Conservation (phyloP, 257 asterid genomes). For the Buddleja alternifolia region DNA sequence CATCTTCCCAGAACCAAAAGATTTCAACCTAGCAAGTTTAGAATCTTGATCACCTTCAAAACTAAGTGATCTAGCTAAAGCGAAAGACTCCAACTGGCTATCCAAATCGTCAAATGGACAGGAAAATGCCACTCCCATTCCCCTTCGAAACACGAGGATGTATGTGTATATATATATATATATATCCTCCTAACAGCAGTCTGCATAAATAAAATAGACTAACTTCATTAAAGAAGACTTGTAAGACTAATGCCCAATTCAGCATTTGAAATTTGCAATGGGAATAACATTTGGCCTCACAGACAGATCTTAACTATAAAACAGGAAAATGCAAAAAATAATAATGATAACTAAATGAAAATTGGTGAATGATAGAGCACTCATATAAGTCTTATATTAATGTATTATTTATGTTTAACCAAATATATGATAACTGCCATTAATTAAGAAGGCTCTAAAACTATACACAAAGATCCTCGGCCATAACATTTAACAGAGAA, state of each 20-base stretch:
- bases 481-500: not conserved
- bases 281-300: no score
- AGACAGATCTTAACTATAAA: no score
- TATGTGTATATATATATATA: no score
- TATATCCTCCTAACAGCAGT: conserved; percentile 22
- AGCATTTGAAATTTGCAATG: not conserved
- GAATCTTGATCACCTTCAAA: conserved; percentile 40
- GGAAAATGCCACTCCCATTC: conserved; percentile 70
- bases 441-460: not conserved
- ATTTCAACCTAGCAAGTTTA: conserved; percentile 33
- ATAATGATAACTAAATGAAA: not conserved
- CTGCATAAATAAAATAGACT: conserved; percentile 6
- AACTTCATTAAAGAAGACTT: not conserved
- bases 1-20: conserved; percentile 51
- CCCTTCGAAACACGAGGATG: conserved; percentile 31
- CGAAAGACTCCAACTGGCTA: conserved; percentile 39
- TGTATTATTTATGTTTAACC: not conserved
- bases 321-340: not conserved
- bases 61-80: conserved; percentile 39
- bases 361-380: not conserved
- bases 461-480: not conserved
- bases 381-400: not conserved
- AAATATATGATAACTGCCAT: not conserved
- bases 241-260: not conserved
- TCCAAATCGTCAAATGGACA: conserved; percentile 58